Percentiles rank a stretch among this genome's conserved stretches.
Evolutionary conservation across 495 filamentous ascomycete species (phyloP).

Genomic region (Cenococcum geophilum): DNA sequence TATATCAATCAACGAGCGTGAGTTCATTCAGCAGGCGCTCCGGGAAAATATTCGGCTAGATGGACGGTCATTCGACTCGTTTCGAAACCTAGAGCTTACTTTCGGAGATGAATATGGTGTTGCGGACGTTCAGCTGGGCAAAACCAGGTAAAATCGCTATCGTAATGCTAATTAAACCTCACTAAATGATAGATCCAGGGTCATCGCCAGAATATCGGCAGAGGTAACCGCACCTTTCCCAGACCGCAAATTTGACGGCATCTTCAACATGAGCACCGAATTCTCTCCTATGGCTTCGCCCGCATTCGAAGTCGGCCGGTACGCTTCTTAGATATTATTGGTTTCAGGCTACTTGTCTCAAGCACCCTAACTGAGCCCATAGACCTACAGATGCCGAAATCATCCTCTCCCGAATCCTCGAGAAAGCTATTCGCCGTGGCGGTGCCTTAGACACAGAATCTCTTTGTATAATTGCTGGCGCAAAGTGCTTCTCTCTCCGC

Average conservation of each 20-base stretch:
- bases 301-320: conserved; percentile 79
- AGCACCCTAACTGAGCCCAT: conserved; percentile 25
- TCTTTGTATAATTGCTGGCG: conserved; percentile 82
- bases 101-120: conserved; percentile 91
- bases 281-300: conserved; percentile 89
- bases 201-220: conserved; percentile 78
- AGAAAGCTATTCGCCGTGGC: conserved; percentile 88
- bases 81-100: conserved; percentile 65
- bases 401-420: conserved; percentile 77
- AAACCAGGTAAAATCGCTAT: conserved; percentile 63
- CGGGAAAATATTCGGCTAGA: conserved; percentile 74
- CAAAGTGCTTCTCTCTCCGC: conserved; percentile 83
- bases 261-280: conserved; percentile 87
- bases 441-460: conserved; percentile 90
- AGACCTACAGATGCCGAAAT: conserved; percentile 50
- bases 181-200: conserved; percentile 45
- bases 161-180: background rate
- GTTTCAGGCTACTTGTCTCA: conserved; percentile 4
- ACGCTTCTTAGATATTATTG: conserved; percentile 28
- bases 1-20: conserved; percentile 41
- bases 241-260: conserved; percentile 88
- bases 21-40: conserved; percentile 41
- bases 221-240: conserved; percentile 76
- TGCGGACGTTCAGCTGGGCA: conserved; percentile 81
- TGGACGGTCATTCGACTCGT: conserved; percentile 69